Percentiles rank a stretch among this genome's conserved stretches.
Conservation (phyloP, 1,139 yeast species). For the Zygosaccharomyces sapae region DNA sequence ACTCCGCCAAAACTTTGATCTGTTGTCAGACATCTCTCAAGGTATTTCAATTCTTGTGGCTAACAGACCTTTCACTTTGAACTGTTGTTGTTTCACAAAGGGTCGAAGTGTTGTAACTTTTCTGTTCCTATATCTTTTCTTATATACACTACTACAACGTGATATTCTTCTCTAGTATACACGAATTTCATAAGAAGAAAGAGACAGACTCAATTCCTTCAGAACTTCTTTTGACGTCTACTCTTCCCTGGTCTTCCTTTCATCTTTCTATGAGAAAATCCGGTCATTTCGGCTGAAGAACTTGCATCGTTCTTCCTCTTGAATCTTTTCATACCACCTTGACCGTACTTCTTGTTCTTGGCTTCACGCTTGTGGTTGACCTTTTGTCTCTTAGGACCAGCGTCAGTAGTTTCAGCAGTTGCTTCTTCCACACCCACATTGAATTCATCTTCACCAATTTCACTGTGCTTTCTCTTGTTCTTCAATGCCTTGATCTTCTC, state of each 20-base stretch:
- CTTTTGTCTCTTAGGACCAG: constrained; percentile 41
- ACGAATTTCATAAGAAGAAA: neutral
- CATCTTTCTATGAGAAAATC: constrained; percentile 56
- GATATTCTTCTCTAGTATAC: constrained; percentile 3
- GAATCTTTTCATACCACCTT: constrained; percentile 76
- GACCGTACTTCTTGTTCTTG: constrained; percentile 64
- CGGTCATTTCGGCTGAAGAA: constrained; percentile 67
- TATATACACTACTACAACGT: constrained; percentile 5
- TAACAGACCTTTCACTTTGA: no score
- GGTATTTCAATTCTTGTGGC: neutral
- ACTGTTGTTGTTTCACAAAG: no score
- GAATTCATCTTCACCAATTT: constrained; percentile 48
- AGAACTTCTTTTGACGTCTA: constrained; percentile 43
- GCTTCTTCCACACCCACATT: constrained; percentile 86
- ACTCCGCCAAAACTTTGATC: constrained; percentile 65
- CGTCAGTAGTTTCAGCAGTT: constrained; percentile 35
- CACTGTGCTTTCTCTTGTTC: constrained; percentile 79
- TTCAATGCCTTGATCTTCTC: constrained; percentile 86
- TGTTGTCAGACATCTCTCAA: constrained; percentile 28
- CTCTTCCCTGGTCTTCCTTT: constrained; percentile 75
- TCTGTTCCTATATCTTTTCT: neutral
- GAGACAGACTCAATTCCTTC: neutral
- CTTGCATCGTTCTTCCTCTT: constrained; percentile 69
- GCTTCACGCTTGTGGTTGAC: constrained; percentile 63
- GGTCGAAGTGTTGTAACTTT: no score